Conservation (phyloP, 148 eudicot genomes). For the Amaranthus palmeri region DNA sequence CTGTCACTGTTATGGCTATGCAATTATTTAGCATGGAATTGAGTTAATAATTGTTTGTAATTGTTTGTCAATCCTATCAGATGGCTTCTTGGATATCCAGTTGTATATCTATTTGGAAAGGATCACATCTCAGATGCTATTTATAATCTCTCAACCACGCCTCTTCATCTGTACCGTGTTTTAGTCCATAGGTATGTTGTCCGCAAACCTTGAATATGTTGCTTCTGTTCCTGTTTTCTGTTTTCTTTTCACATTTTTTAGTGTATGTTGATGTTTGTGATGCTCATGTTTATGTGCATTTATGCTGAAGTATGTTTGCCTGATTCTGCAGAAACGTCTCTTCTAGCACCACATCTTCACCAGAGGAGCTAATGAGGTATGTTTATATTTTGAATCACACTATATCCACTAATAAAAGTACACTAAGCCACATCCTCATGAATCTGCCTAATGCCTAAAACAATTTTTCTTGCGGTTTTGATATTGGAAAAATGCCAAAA, state of each 20-base stretch:
- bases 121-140: slow-evolving; percentile 69
- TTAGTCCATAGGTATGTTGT: slow-evolving; percentile 54
- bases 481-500: background rate
- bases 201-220: slow-evolving; percentile 1
- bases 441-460: background rate
- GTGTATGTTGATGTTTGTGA: background rate
- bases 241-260: background rate
- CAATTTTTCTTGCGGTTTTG: background rate
- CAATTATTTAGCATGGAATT: background rate
- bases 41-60: background rate
- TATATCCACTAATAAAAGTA: background rate
- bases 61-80: slow-evolving; percentile 35
- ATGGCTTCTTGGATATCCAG: slow-evolving; percentile 98
- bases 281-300: no score
- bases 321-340: slow-evolving; percentile 40
- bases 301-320: background rate
- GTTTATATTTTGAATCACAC: background rate
- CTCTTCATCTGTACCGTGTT: slow-evolving; percentile 68
- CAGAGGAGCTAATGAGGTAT: slow-evolving; percentile 79
- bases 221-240: background rate
- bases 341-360: slow-evolving; percentile 29
- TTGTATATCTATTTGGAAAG: slow-evolving; percentile 71
- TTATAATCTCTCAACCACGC: slow-evolving; percentile 80
- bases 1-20: background rate
- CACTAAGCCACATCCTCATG: background rate